phyloP scores from a whole-genome alignment of 192 early-diverging fungal species.

The Phlyctochytrium planicorne region DNA sequence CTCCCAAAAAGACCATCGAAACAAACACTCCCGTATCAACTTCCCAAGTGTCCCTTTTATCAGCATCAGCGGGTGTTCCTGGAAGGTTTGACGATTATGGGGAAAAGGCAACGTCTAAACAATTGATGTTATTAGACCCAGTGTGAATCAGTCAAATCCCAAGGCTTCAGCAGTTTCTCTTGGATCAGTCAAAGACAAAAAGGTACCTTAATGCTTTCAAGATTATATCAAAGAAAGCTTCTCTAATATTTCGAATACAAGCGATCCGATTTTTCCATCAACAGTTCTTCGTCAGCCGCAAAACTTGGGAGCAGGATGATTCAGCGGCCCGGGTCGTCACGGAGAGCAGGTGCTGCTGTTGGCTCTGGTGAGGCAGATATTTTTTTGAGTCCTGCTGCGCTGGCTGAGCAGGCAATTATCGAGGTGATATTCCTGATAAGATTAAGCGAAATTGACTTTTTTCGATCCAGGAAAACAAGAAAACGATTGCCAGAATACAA shows the following conservation, averaged over 20 bases:
- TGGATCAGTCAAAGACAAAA: not conserved
- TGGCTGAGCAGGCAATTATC: slow-evolving; percentile 42
- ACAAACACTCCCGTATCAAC: not conserved
- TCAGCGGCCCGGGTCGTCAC: not conserved
- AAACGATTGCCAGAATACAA: slow-evolving; percentile 24
- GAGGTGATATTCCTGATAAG: slow-evolving; percentile 29
- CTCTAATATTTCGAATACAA: too few species aligned
- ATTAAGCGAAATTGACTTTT: not conserved
- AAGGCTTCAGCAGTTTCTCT: not conserved
- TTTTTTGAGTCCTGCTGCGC: slow-evolving; percentile 16
- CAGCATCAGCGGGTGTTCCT: not conserved
- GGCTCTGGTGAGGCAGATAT: not conserved
- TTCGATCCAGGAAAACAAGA: slow-evolving; percentile 24
- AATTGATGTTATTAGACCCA: not conserved
- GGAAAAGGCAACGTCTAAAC: not conserved
- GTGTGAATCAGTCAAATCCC: not conserved
- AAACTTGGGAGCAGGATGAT: not conserved
- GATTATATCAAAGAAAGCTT: too few species aligned
- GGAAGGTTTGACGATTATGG: too few species aligned
- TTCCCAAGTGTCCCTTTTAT: slow-evolving; percentile 2
- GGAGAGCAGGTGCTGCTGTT: not conserved
- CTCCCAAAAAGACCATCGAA: slow-evolving; percentile 8
- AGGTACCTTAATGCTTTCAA: too few species aligned
- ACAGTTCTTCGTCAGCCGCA: slow-evolving; percentile 1
- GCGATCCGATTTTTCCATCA: not conserved